Evolutionary conservation across 2,329 filamentous ascomycete species (phyloP).

Genomic region (Thermoascus crustaceus): DNA sequence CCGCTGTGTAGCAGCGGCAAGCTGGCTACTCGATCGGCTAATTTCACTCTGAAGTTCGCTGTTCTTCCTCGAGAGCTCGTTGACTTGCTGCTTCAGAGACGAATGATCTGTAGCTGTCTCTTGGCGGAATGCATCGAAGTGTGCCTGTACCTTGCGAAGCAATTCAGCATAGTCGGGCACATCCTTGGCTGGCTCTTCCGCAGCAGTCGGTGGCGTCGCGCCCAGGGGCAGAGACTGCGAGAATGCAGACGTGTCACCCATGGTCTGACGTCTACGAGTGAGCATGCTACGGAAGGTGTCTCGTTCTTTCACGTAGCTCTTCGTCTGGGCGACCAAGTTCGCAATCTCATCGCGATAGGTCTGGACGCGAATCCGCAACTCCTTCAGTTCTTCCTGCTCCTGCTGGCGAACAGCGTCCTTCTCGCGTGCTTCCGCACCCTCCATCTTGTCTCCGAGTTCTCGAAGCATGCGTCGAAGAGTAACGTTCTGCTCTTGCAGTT

Average conservation of each 20-base stretch:
- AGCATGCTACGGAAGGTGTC: slow-evolving; percentile 97
- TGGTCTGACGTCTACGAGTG: slow-evolving; percentile 62
- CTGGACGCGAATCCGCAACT: slow-evolving; percentile 62
- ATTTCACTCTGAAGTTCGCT: slow-evolving; percentile 73
- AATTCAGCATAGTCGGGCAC: slow-evolving; percentile 67
- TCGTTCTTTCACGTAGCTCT: slow-evolving; percentile 90
- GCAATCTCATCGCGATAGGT: slow-evolving; percentile 79
- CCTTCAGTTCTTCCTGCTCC: slow-evolving; percentile 62
- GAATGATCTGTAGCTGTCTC: slow-evolving; percentile 75
- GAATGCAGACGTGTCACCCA: slow-evolving; percentile 55
- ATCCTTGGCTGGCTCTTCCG: slow-evolving; percentile 39
- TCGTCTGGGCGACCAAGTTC: slow-evolving; percentile 71
- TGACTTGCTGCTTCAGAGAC: slow-evolving; percentile 75
- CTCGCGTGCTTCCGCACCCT: slow-evolving; percentile 73
- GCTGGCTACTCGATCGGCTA: slow-evolving; percentile 69
- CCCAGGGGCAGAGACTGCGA: slow-evolving; percentile 60
- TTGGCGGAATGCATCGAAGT: slow-evolving; percentile 83
- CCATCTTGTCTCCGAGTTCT: slow-evolving; percentile 78
- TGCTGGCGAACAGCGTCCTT: slow-evolving; percentile 48
- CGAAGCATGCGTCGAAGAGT: slow-evolving; percentile 75
- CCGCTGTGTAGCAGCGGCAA: slow-evolving; percentile 71
- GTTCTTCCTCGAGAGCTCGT: slow-evolving; percentile 74
- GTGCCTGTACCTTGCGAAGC: slow-evolving; percentile 76
- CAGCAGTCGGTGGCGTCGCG: slow-evolving; percentile 38
- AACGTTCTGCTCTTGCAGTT: slow-evolving; percentile 81